Evolutionary conservation across 2,329 filamentous ascomycete genomes (phyloP), one percentile per base, ranked within the genome.

Genomic region (Nemania sp.): DNA sequence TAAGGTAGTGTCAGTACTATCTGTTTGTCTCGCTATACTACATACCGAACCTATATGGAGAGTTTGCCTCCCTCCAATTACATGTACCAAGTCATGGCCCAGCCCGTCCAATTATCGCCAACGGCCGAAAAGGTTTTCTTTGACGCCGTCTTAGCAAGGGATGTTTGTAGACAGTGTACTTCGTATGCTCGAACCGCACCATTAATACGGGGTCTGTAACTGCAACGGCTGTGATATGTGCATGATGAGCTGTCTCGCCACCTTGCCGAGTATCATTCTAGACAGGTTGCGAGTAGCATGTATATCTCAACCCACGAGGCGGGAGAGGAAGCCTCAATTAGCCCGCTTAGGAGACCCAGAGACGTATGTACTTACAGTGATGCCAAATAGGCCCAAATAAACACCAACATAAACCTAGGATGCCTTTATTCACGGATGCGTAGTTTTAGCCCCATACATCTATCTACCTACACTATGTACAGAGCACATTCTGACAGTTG

Each of bases 211-310:
- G 48, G 34, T 12, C 40, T 35, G 21, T 53, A 48, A 21, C 43
- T 25, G 25, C 29, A 53, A 39, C 18, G 51, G 47, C 48, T 32
- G n/a, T 40, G 59, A 47, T 29, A 29, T 29, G 25, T 29, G 54
- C 45, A 53, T 57, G 59, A 58, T 61, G 54, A 50, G 59, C 50
- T 61, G 54, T 43, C 59, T 58, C 50, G 40, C 45, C 54, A 45
- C 59, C 43, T 42, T 60, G 34, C 47, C 34, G 11, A 50, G 45
- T 25, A 50, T 49, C 15, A 11, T n/a, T 42, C 25, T 48, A 15
- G 42, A 11, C 20, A 50, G 25, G 39, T 21, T 47, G 12, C 13
- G 17, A n/a, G 12, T 4, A 37, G 5, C 13, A 12, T 5, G 43
- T 49, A 43, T n/a, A 29, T 29, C 25, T 29, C 3, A 29, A 29